Base-by-base conservation (phyloP, 2,329 filamentous ascomycete species). In the Colletotrichum echinochloae region DNA sequence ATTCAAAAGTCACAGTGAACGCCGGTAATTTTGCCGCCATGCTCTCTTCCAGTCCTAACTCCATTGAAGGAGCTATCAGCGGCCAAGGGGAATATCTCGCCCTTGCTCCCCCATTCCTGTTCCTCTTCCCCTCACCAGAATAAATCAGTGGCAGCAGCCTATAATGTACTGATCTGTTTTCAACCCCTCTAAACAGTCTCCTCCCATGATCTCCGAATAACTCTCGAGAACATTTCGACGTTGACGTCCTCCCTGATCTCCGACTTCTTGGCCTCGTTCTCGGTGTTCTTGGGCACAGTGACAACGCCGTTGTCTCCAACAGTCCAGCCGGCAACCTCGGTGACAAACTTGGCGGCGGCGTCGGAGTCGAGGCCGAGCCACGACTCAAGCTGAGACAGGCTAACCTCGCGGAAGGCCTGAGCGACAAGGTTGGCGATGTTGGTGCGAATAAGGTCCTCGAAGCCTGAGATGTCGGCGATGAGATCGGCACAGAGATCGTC, bases 401-500 rank as follows among this genome's bases (percentile, higher is more conserved):
- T 86, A 76, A 95, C 85, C 84, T 94, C 91, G 72, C 93, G 89
- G 81, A 92, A 94, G 26, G 92, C 88, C 82, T 95, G 92, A 76
- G 92, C 93, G 74, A 98, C 90, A 70, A 97, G 93, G 55, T 92
- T 89, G 62, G 94, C 95, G 79, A 99, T 98, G 76, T 94, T 90
- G 75, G 97, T 88, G 74, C 96, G 91, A 84, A 99, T 92, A 71
- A 95, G 86, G 80, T 98, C 95, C 86, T 99, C 96, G 80, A 99
- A 99, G 48, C 95, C 96, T 55, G 91, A 88, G 62, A 98, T 95
- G 77, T 99, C 97, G 76, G 95, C 96, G 71, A 95, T 94, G 75
- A 99, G 86, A 80, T 99, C 96, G 72, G 95, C 95, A 84, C 97
- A 98, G 67, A 98, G 88, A 81, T 99, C 96, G 79, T 99, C 95